Evolutionary conservation across 805 yeast genomes (phyloP), one percentile per base, ranked within the genome.

Genomic region (Wickerhamomyces hampshirensis): DNA sequence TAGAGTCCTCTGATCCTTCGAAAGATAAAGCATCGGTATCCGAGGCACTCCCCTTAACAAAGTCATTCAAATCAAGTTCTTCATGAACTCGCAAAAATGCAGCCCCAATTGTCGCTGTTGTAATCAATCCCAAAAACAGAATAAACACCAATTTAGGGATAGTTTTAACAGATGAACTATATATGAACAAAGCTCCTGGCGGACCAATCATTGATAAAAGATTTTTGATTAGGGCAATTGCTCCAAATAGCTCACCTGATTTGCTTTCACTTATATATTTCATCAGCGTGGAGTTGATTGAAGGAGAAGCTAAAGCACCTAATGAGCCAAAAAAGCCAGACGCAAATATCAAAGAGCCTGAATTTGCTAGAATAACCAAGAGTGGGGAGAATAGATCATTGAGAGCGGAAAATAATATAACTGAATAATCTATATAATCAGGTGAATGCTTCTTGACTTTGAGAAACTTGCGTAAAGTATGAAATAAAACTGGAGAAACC

Each of bases 171-270:
- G 75, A 68, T 2, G 48, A 34, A 0, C 73, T 65, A 45, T 81
- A 83, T 17, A 78, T 35, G 3, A 62, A 57, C 13, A 80, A 55
- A 23, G 73, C 55, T 0, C 63, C 13, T 5, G 76, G 57, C 0
- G 91, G 87, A 1, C 68, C 59, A 7, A 70, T 38, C 40, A 80
- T 59, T 40, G 63, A 57, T 4, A 71, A 56, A 0, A 71, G 33
- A 44, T 75, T 79, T 51, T 77, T 74, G 13, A 80, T 52, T 33
- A 83, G 54, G 0, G 86, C 75, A 30, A 82, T 55, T 1, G 81
- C 86, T 8, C 91, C 88, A 59, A 81, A 82, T 13, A 80, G 65
- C 55, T 81, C 87, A 13, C 94, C 94, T 5, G 75, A 67, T 42
- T 70, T 69, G 11, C 70, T 66, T 28, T 75, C 75, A 1, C 76